Evolutionary conservation across 2,329 filamentous ascomycete genomes (phyloP).

Genomic region (Pestalotiopsis sp.): DNA sequence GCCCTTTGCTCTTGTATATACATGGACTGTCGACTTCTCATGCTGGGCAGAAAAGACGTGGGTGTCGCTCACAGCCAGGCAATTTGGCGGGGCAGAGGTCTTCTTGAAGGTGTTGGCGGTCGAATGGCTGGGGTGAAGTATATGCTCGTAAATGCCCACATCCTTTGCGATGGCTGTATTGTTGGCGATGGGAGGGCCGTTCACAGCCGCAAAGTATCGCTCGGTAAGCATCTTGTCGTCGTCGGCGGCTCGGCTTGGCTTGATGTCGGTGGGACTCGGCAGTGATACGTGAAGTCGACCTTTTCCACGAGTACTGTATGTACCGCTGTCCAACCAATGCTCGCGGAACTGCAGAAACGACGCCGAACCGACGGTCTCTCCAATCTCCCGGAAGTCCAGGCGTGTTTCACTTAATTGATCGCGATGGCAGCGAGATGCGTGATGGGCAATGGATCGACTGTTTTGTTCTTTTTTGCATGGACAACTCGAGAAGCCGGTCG

Average conservation of each 20-base stretch:
- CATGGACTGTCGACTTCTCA: conserved; percentile 89
- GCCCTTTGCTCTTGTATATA: conserved; percentile 82
- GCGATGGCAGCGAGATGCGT: not conserved
- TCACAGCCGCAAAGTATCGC: conserved; percentile 61
- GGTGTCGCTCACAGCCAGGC: conserved; percentile 76
- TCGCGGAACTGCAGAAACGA: not conserved
- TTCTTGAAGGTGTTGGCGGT: conserved; percentile 87
- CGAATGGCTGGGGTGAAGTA: conserved; percentile 76
- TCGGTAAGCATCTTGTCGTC: conserved; percentile 56
- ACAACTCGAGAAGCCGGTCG: not conserved
- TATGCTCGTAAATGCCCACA: conserved; percentile 84
- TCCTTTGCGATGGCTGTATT: conserved; percentile 73
- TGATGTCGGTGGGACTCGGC: not conserved
- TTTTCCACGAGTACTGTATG: not conserved
- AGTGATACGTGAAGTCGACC: not conserved
- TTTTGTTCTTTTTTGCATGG: not conserved
- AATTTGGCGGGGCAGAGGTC: conserved; percentile 78
- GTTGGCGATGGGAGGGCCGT: conserved; percentile 59
- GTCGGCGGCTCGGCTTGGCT: not conserved
- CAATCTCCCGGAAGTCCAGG: not conserved
- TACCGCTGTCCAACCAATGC: not conserved
- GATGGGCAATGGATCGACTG: not conserved
- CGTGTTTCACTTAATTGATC: not conserved
- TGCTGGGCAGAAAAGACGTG: conserved; percentile 92
- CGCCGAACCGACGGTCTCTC: not conserved